These are phyloP conservation scores for Astrothelium subdiscretum DNA, from an alignment of 495 filamentous ascomycete genomes.

Conservation along the genomic window DNA sequence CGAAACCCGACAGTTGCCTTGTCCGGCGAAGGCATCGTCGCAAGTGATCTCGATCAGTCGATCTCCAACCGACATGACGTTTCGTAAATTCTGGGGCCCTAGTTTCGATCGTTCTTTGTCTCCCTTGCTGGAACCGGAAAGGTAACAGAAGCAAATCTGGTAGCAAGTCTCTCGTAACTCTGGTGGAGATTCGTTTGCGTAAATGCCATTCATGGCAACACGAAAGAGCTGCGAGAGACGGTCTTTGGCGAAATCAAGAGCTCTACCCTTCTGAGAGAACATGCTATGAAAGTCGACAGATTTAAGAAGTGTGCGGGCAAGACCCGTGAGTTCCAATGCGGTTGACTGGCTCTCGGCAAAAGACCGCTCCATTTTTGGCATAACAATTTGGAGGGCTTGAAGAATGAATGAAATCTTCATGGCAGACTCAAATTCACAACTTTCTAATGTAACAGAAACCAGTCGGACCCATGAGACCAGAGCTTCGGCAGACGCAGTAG, in stretches of 20 bases:
- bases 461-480: conserved; percentile 74
- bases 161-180: conserved; percentile 73
- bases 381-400: conserved; percentile 69
- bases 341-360: conserved; percentile 51
- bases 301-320: conserved; percentile 65
- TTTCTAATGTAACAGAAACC: conserved; percentile 63
- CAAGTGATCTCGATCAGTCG: conserved; percentile 74
- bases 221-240: conserved; percentile 87
- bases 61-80: conserved; percentile 65
- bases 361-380: conserved; percentile 71
- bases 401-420: conserved; percentile 64
- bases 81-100: conserved; percentile 55
- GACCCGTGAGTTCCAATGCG: conserved; percentile 59
- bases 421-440: conserved; percentile 58
- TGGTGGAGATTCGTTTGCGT: conserved; percentile 54
- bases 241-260: conserved; percentile 54
- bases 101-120: conserved; percentile 31
- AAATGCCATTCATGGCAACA: conserved; percentile 61
- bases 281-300: conserved; percentile 50
- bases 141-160: conserved; percentile 74
- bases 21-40: conserved; percentile 83
- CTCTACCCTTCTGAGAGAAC: conserved; percentile 30
- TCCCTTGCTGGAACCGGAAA: conserved; percentile 56
- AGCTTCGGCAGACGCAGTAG: conserved; percentile 46
- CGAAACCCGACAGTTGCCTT: conserved; percentile 67